Conservation (phyloP, 2,329 filamentous ascomycete genomes). For the Nemania diffusa region DNA sequence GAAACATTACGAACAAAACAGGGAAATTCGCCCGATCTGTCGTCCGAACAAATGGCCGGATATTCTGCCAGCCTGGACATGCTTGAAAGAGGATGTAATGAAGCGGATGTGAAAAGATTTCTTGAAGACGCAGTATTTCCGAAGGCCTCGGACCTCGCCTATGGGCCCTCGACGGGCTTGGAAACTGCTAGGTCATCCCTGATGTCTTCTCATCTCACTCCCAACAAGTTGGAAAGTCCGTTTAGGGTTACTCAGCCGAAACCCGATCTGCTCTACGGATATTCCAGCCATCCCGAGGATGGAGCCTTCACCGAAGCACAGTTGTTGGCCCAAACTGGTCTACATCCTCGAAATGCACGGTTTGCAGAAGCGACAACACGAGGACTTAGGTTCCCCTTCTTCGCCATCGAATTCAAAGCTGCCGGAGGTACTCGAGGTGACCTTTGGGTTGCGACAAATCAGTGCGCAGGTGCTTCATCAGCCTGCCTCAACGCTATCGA, state of each 20-base stretch:
- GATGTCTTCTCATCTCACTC: background rate
- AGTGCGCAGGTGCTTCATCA: constrained; percentile 3
- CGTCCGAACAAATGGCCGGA: no score
- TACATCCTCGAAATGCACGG: background rate
- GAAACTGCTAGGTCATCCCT: background rate
- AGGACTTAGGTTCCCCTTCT: constrained; percentile 3
- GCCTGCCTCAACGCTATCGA: constrained; percentile 6
- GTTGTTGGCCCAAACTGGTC: background rate
- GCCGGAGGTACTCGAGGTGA: constrained; percentile 1
- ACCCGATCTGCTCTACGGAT: background rate
- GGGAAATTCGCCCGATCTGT: no score
- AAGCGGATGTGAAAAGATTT: no score
- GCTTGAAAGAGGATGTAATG: no score
- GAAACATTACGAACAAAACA: no score
- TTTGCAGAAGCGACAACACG: background rate
- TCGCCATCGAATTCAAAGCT: background rate
- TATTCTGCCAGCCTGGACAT: no score
- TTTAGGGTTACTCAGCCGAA: background rate
- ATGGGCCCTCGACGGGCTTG: background rate
- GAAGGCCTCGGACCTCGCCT: no score
- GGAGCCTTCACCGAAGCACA: background rate
- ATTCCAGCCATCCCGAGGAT: background rate
- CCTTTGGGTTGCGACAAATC: constrained; percentile 8
- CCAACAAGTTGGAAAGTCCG: background rate
- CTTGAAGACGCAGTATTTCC: no score